Conservation (phyloP, 805 yeast genomes). For the Yarrowia porcina region DNA sequence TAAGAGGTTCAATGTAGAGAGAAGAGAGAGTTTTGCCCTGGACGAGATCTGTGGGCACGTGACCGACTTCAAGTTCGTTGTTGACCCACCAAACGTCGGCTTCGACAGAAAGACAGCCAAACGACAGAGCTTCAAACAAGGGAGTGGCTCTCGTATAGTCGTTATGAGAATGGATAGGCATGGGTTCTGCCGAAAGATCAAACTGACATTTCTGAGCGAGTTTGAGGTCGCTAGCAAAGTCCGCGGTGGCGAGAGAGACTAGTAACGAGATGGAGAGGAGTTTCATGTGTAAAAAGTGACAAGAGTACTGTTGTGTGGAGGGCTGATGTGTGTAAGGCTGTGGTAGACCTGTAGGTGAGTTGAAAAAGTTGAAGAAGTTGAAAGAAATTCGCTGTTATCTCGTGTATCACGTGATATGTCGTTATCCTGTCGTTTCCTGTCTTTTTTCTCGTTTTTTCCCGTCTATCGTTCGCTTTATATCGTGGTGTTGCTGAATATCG, state of each 20-base stretch:
- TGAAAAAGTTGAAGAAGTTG: no score
- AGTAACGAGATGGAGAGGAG: no score
- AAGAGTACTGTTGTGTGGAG: no score
- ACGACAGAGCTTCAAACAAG: conserved; percentile 51
- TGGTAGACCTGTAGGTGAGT: no score
- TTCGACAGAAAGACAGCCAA: conserved; percentile 58
- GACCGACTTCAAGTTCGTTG: conserved; percentile 24
- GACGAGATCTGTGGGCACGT: conserved; percentile 26
- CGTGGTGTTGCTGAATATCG: neutral
- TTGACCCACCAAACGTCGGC: conserved; percentile 58
- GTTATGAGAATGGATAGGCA: conserved; percentile 61
- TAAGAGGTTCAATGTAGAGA: conserved; percentile 23
- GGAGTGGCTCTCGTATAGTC: conserved; percentile 65
- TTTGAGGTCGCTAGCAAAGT: conserved; percentile 10
- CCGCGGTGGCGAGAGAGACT: neutral
- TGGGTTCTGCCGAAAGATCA: conserved; percentile 8
- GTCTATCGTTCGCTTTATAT: no score
- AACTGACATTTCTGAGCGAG: conserved; percentile 12
- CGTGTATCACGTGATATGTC: no score
- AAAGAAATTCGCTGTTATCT: no score
- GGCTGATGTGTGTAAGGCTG: neutral
- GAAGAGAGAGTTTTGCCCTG: conserved; percentile 1
- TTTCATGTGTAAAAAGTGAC: no score
- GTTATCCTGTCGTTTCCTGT: no score
- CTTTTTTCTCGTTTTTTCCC: no score